Percentiles rank a stretch among this genome's conserved stretches.
Evolutionary conservation across 2,329 filamentous ascomycete genomes (phyloP).

Genomic region (Bipolaris victoriae): DNA sequence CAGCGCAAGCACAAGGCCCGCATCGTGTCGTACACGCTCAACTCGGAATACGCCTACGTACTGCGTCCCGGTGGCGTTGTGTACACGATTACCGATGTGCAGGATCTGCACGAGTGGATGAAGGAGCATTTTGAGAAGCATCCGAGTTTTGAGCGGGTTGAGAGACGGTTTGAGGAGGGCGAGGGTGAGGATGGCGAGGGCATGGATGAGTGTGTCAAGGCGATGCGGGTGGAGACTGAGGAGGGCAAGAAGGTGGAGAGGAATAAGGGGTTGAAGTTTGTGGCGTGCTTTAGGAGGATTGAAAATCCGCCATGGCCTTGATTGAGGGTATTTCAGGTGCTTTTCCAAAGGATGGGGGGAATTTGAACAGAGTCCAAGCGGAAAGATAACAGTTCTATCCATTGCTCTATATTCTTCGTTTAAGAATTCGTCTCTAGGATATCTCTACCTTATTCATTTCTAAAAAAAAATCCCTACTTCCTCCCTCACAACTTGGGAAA

Average conservation of each 20-base stretch:
- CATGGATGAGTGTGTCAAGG: constrained; percentile 70
- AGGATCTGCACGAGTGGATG: constrained; percentile 94
- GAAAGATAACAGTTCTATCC: too few relatives aligned
- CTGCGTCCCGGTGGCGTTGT: constrained; percentile 81
- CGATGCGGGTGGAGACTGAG: constrained; percentile 86
- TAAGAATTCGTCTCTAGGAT: too few relatives aligned
- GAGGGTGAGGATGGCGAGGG: constrained; percentile 67
- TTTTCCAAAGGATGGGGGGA: too few relatives aligned
- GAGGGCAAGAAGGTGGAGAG: constrained; percentile 96
- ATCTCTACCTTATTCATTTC: background rate
- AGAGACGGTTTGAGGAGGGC: constrained; percentile 59
- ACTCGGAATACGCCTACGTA: constrained; percentile 91
- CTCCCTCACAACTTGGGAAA: constrained; percentile 37
- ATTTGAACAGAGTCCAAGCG: too few relatives aligned
- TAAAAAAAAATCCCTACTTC: background rate
- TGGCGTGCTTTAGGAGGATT: constrained; percentile 82
- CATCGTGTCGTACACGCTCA: constrained; percentile 87
- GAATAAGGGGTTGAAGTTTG: constrained; percentile 88
- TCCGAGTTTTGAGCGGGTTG: constrained; percentile 77
- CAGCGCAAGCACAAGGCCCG: constrained; percentile 94
- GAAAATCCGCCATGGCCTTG: constrained; percentile 84
- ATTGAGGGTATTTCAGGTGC: constrained; percentile 55
- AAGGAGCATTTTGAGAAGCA: constrained; percentile 80
- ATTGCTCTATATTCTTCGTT: too few relatives aligned
- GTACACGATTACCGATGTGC: constrained; percentile 97